Percentiles rank a stretch among this genome's conserved stretches.
phyloP scores from a whole-genome alignment of 306 rosid genomes.

The Datisca glomerata region DNA sequence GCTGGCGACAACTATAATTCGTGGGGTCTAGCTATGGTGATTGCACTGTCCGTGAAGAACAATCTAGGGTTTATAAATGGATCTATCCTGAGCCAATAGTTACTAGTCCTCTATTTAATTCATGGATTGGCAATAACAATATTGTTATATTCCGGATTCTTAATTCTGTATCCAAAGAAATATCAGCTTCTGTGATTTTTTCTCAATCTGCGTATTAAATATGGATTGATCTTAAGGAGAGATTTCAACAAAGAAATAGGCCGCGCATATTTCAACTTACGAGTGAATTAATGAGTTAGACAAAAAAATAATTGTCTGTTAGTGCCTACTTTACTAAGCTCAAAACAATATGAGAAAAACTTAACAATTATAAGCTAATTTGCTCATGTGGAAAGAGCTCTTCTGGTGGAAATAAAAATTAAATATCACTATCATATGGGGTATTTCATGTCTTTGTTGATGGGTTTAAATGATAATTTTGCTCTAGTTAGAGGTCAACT shows the following conservation, averaged over 20 bases:
- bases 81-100: neutral
- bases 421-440: no score
- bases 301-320: no score
- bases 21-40: neutral
- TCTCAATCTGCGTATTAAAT: no score
- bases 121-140: neutral
- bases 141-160: neutral
- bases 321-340: neutral
- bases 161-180: neutral
- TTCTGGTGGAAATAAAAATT: no score
- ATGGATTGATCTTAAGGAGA: no score
- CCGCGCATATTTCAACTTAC: neutral
- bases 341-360: neutral
- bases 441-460: no score
- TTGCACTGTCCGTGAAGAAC: neutral
- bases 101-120: neutral
- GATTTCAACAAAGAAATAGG: no score
- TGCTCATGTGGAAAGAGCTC: neutral
- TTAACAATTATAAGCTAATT: neutral
- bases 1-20: no score
- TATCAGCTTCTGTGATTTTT: neutral
- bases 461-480: no score
- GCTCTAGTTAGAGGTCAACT: no score
- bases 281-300: no score
- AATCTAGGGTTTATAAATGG: neutral